Base-by-base conservation (phyloP, 371 early-diverging fungal species). In the Mortierella sp. region DNA sequence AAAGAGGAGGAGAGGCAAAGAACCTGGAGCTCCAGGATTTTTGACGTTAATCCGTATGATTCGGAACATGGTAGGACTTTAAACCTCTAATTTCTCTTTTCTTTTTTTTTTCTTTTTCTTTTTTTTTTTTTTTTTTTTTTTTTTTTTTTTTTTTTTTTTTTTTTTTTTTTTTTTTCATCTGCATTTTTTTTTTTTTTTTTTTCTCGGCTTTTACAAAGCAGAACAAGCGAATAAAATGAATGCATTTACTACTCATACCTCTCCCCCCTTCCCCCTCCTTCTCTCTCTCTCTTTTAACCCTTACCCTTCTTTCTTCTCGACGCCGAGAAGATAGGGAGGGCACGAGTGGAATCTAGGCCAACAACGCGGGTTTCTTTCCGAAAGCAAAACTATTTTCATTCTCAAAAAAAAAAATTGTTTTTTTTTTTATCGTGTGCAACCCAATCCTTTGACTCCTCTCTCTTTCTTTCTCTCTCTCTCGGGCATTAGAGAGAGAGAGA, bases 221-320 rank as follows among this genome's bases (percentile, higher is more conserved):
- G 9, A 37, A 9, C 37, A 37, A 9, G 9, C 37, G 37, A 37
- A 9, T 37, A 37, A 37, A 37, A 9, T n/a, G n/a, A n/a, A n/a
- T 50, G 15, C n/a, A 18, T 23, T 15, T 28, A 52, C 4, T 55
- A 23, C 11, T 53, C 53, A 19, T 51, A 25, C 51, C n/a, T 25
- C 66, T 48, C 50, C 15, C 47, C 55, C 47, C 46, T 64, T 16
- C 37, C 16, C 14, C 45, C 64, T 46, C 26, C 9, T n/a, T 30
- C 53, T 58, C 52, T 30, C 57, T n/a, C 29, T 15, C 26, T 26
- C 21, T 45, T 6, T 25, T 26, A 2, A 29, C 50, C 56, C 45
- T 44, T 25, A 12, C 45, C 55, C 29, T 46, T 12, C 18, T 46
- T 23, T 2, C 18, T 6, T 56, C n/a, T n/a, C n/a, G n/a, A n/a